These are phyloP conservation scores for Thymus quinquecostatus DNA, from an alignment of 257 asterid species.

Conservation along the genomic window DNA sequence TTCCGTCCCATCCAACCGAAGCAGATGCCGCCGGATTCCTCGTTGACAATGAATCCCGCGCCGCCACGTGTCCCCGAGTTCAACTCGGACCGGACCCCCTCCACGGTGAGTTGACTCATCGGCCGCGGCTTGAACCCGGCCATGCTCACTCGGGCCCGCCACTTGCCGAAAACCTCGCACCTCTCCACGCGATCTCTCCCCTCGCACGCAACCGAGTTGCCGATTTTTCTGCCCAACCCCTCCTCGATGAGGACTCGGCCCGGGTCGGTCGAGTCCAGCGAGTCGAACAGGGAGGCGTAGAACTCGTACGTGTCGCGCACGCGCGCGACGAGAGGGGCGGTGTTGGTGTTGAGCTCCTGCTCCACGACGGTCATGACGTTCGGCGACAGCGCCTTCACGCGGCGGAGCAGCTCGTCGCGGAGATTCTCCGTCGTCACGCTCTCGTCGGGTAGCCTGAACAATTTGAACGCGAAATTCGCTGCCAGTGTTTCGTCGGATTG, in stretches of 20 bases:
- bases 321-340: conserved; percentile 71
- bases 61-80: conserved; percentile 79
- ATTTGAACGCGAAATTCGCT: conserved; percentile 73
- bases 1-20: conserved; percentile 93
- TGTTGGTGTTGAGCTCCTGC: conserved; percentile 77
- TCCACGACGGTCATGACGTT: conserved; percentile 73
- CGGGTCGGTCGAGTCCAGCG: conserved; percentile 57
- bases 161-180: conserved; percentile 83
- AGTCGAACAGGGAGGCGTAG: conserved; percentile 69
- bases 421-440: conserved; percentile 85
- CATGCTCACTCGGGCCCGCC: conserved; percentile 90
- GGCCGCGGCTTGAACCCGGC: conserved; percentile 65
- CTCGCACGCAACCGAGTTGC: conserved; percentile 91
- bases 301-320: conserved; percentile 62
- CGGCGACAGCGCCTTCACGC: conserved; percentile 70
- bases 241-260: conserved; percentile 71
- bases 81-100: conserved; percentile 61
- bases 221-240: conserved; percentile 71
- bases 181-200: conserved; percentile 88
- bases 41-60: conserved; percentile 72
- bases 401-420: conserved; percentile 75
- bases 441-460: conserved; percentile 78
- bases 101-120: conserved; percentile 57
- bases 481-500: conserved; percentile 59
- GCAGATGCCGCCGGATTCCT: conserved; percentile 71